phyloP scores from a whole-genome alignment of 768 basidiomycete species.

The Cystofilobasidium ferigula region DNA sequence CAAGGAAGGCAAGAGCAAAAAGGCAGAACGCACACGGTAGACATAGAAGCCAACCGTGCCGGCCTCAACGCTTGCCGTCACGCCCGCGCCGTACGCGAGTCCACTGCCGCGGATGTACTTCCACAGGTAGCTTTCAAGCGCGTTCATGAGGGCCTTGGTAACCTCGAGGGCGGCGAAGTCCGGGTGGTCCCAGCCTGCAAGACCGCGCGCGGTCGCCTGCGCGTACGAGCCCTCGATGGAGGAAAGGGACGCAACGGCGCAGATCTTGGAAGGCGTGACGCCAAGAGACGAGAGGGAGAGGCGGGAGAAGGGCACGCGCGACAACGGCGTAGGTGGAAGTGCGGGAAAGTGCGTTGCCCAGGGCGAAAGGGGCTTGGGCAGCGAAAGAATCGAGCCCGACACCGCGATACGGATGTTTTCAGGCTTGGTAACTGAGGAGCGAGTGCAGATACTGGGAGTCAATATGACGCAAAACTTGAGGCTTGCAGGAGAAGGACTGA shows the following conservation, averaged over 20 bases:
- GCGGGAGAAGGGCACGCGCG: constrained; percentile 55
- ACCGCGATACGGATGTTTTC: constrained; percentile 77
- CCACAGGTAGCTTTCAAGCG: constrained; percentile 51
- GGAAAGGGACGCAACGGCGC: constrained; percentile 69
- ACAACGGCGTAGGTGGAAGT: constrained; percentile 48
- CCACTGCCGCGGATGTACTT: constrained; percentile 85
- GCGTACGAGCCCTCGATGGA: constrained; percentile 90
- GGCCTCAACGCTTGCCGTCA: constrained; percentile 62
- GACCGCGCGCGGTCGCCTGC: constrained; percentile 62
- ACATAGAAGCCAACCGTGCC: constrained; percentile 65
- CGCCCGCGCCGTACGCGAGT: constrained; percentile 81
- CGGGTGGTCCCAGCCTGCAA: constrained; percentile 66
- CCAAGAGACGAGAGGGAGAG: constrained; percentile 68
- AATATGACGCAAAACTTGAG: background rate
- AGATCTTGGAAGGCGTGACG: constrained; percentile 61
- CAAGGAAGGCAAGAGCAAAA: background rate
- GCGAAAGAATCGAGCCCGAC: constrained; percentile 65
- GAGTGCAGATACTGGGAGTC: background rate
- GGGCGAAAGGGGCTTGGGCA: constrained; percentile 59
- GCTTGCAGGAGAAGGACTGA: constrained; percentile 40
- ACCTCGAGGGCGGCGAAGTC: constrained; percentile 76
- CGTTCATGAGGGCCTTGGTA: constrained; percentile 78
- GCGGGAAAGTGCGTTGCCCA: constrained; percentile 63
- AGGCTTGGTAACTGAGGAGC: constrained; percentile 60
- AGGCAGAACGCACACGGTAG: constrained; percentile 46